Evolutionary conservation across 2,329 filamentous ascomycete genomes (phyloP).

Genomic region (Aspergillus pseudoglaucus): DNA sequence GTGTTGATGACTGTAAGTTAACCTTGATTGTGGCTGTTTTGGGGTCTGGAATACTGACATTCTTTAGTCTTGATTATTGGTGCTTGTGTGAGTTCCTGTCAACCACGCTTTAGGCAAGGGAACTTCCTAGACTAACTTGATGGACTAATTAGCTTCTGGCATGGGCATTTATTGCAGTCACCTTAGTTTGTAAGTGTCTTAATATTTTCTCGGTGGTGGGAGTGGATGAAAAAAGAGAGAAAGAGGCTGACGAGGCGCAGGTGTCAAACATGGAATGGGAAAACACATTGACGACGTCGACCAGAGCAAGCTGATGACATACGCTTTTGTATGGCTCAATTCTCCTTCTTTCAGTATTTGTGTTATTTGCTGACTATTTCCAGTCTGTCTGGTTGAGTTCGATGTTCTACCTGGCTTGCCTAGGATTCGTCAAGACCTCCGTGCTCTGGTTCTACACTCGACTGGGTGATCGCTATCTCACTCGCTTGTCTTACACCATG

Average conservation of each 20-base stretch:
- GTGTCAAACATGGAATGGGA: slow-evolving; percentile 13
- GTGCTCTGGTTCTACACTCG: slow-evolving; percentile 43
- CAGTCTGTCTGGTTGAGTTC: slow-evolving; percentile 43
- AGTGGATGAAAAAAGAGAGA: neutral
- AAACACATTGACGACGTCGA: slow-evolving; percentile 10
- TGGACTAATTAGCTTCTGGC: slow-evolving; percentile 18
- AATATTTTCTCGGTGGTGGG: neutral
- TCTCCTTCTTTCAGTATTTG: neutral
- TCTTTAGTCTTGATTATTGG: slow-evolving; percentile 22
- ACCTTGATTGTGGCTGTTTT: neutral
- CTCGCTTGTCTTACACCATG: slow-evolving; percentile 33
- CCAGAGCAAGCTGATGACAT: slow-evolving; percentile 6
- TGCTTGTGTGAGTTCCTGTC: slow-evolving; percentile 20
- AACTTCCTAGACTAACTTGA: slow-evolving; percentile 1
- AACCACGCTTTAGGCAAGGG: neutral
- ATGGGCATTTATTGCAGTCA: slow-evolving; percentile 32
- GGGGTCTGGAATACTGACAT: slow-evolving; percentile 3
- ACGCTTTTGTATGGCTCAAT: slow-evolving; percentile 4
- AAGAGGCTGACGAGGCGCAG: slow-evolving; percentile 1
- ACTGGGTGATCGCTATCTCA: slow-evolving; percentile 35
- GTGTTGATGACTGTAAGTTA: slow-evolving; percentile 25
- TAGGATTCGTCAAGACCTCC: slow-evolving; percentile 46
- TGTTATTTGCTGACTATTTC: neutral
- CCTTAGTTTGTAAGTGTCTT: slow-evolving; percentile 23
- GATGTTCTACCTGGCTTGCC: slow-evolving; percentile 43